A percentile compares a stretch with the other conserved stretches of the same genome.
phyloP scores from a whole-genome alignment of 108 stramenopile genomes.

The Bacterosira constricta region DNA sequence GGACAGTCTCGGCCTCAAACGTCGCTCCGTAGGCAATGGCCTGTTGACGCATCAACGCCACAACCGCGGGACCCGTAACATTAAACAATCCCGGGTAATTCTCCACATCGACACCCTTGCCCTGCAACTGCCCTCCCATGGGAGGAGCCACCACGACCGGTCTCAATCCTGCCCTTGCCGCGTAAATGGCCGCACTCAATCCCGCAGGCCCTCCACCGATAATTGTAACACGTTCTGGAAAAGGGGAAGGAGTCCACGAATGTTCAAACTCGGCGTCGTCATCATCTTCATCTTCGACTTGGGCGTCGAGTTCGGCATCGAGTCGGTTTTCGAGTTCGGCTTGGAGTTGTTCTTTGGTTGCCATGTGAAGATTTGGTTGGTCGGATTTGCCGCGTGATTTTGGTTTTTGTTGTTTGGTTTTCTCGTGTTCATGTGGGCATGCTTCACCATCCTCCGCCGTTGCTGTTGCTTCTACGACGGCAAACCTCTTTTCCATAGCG shows the following conservation, averaged over 20 bases:
- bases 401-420: constrained; percentile 11
- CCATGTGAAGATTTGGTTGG: constrained; percentile 72
- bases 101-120: constrained; percentile 94
- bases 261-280: constrained; percentile 68
- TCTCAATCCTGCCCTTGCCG: constrained; percentile 85
- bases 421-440: no score
- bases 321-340: constrained; percentile 82
- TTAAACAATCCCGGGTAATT: constrained; percentile 91
- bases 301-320: constrained; percentile 80
- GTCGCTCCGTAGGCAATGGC: constrained; percentile 82
- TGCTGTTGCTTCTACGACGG: constrained; percentile 13
- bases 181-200: constrained; percentile 91
- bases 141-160: constrained; percentile 90
- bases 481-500: constrained; percentile 54
- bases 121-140: constrained; percentile 92
- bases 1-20: constrained; percentile 80
- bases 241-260: constrained; percentile 57
- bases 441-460: constrained; percentile 4
- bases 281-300: constrained; percentile 77
- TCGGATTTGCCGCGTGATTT: constrained; percentile 23
- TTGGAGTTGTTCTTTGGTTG: constrained; percentile 79
- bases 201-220: constrained; percentile 96
- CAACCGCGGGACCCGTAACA: constrained; percentile 86
- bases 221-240: constrained; percentile 84
- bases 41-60: constrained; percentile 84